Percentiles rank a stretch among this genome's conserved stretches.
These are phyloP conservation scores for Cryptococcus amylolentus DNA, from an alignment of 1,284 basidiomycete species.

Conservation along the genomic window DNA sequence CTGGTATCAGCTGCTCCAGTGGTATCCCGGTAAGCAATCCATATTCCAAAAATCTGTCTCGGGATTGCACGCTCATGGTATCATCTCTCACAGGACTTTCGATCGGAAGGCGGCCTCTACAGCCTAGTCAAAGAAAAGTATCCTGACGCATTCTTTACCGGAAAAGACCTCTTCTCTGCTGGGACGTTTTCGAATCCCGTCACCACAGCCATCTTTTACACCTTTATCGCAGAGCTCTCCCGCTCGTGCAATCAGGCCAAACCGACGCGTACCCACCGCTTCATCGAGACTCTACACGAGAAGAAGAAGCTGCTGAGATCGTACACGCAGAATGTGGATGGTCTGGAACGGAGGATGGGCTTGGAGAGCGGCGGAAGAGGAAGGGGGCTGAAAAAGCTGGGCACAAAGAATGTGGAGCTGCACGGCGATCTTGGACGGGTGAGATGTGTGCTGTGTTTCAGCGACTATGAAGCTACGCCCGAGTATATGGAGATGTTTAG, in stretches of 20 bases:
- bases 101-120: constrained; percentile 83
- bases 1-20: constrained; percentile 87
- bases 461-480: constrained; percentile 64
- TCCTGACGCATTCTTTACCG: constrained; percentile 76
- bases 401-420: constrained; percentile 80
- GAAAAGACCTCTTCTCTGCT: constrained; percentile 84
- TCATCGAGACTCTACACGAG: constrained; percentile 76
- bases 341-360: constrained; percentile 77
- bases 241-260: constrained; percentile 72
- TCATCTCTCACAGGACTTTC: constrained; percentile 65
- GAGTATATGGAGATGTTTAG: constrained; percentile 64
- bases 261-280: constrained; percentile 80
- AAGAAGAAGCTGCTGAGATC: constrained; percentile 81
- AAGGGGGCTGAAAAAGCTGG: constrained; percentile 57
- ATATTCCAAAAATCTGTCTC: background rate
- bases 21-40: constrained; percentile 73
- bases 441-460: constrained; percentile 74
- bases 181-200: constrained; percentile 72
- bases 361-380: constrained; percentile 62
- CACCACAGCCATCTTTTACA: constrained; percentile 88
- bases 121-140: constrained; percentile 78
- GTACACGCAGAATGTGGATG: constrained; percentile 96
- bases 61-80: background rate
- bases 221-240: constrained; percentile 88
- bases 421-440: constrained; percentile 88